Evolutionary conservation across 2,329 filamentous ascomycete species (phyloP), one percentile per base, ranked within the genome.

Genomic region (Colletotrichum sp.): DNA sequence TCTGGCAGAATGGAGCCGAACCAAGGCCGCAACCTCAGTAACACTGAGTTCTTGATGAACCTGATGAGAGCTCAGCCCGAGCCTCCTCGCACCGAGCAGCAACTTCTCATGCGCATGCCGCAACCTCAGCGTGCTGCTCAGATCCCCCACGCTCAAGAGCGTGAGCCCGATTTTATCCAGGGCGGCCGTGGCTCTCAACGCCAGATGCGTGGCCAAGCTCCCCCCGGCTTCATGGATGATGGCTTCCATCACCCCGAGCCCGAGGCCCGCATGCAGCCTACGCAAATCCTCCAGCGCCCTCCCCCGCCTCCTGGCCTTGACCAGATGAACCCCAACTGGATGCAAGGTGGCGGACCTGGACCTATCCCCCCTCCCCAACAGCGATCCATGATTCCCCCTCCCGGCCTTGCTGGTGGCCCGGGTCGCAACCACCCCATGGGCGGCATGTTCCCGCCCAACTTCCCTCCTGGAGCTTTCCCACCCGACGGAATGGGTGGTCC

Each of bases 1-100:
- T 88, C 86, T 18, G 83, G 82, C 8, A 86, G 89, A 39, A 83
- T 85, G 44, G 89, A 91, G 68, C 86, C 87, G 75, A 85, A 78
- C 79, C 78, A 77, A 70, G 82, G 82, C 79, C 87, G 86, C 64
- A 89, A 87, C 81, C 93, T 90, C 82, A 91, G 89, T 79, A 95
- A 96, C 80, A 92, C 94, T n/a, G 94, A 98, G 78, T 96, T 97
- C 82, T 87, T 98, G 65, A 95, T 98, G 85, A 94, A 93, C 77
- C 89, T 98, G 34, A 97, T 98, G 95, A 88, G 89, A 75, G 85
- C 85, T 49, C 86, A 84, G 5, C 86, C 89, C 0, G 90, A 92
- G 32, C 83, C 85, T 8, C 88, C 89, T 52, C 85, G 88, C 76
- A 86, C 87, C 39, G 91, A 92, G 68, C 90, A 76, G 39, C 81